These are phyloP conservation scores for Apiospora aurea DNA, from an alignment of 2,329 filamentous ascomycete genomes.

Conservation along the genomic window DNA sequence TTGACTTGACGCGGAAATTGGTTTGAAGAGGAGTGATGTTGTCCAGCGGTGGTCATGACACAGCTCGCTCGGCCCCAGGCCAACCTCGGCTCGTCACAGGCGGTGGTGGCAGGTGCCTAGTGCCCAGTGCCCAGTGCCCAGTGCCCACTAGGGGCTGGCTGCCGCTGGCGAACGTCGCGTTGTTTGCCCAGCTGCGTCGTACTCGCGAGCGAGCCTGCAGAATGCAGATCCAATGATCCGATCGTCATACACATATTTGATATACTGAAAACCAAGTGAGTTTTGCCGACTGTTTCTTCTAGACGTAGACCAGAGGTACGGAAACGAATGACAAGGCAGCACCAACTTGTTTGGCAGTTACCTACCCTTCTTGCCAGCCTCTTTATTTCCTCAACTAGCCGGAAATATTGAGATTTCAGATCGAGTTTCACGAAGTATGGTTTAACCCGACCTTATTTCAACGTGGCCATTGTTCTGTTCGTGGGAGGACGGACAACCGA, in stretches of 20 bases:
- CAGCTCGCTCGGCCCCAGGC: neutral
- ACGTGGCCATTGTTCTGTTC: neutral
- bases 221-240: neutral
- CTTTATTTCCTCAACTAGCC: neutral
- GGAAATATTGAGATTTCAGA: constrained; percentile 18
- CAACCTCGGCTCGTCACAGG: constrained; percentile 17
- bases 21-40: neutral
- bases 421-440: constrained; percentile 17
- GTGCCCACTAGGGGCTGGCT: neutral
- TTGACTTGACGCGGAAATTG: constrained; percentile 4
- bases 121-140: too few species aligned
- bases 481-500: neutral
- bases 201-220: constrained; percentile 10
- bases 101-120: neutral
- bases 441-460: constrained; percentile 22
- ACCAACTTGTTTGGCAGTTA: neutral
- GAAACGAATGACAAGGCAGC: neutral
- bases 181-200: constrained; percentile 3
- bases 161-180: neutral
- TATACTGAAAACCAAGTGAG: neutral
- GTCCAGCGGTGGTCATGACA: neutral
- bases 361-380: neutral
- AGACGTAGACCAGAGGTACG: neutral
- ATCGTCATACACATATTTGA: neutral
- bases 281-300: neutral